Base-by-base conservation (phyloP, 202 grass and related monocot species). In the Digitaria exilis region DNA sequence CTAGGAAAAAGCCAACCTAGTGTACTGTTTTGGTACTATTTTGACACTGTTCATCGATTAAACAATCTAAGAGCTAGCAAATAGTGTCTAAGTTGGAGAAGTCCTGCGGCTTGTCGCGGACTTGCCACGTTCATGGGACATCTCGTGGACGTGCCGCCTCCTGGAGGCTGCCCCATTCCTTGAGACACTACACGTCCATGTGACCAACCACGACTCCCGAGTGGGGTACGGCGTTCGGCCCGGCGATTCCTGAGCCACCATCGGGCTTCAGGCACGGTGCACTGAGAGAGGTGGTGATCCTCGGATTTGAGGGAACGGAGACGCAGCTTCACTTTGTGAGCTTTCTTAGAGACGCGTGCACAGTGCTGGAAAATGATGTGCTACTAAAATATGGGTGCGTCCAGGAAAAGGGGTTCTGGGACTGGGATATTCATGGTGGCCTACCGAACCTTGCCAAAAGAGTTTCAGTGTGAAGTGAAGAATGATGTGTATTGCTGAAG, bases 91-190 rank as follows among this genome's bases (percentile, higher is more conserved):
- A n/a, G n/a, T n/a, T n/a, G n/a, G n/a, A n/a, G n/a, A n/a, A n/a
- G n/a, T n/a, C n/a, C n/a, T n/a, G n/a, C n/a, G n/a, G 32, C 32
- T 69, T 24, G 9, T 69, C 1, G 64, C 22, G 0, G 78, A 80
- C 16, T 42, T 69, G 64, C 64, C 49, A 0, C 17, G 16, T 10
- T 57, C 78, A 0, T 80, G 64, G 78, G 78, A 80, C 50, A 42
- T 57, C 16, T 13, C 22, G 4, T 80, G 78, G 78, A 39, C 49
- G 7, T 17, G 64, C 16, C 35, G 34, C 48, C 13, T 69, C 64
- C 21, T 80, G 9, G 22, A 80, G 49, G 64, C 64, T 1, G 78
- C 78, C 2, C 78, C 63, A 1, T 69, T 6, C n/a, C 64, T 69
- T 0, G 64, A 80, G 41, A 57, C 49, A 5, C 35, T 80, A 3